These are phyloP conservation scores for Lasiodiplodia gonubiensis DNA, from an alignment of 2,329 filamentous ascomycete genomes.

Conservation along the genomic window DNA sequence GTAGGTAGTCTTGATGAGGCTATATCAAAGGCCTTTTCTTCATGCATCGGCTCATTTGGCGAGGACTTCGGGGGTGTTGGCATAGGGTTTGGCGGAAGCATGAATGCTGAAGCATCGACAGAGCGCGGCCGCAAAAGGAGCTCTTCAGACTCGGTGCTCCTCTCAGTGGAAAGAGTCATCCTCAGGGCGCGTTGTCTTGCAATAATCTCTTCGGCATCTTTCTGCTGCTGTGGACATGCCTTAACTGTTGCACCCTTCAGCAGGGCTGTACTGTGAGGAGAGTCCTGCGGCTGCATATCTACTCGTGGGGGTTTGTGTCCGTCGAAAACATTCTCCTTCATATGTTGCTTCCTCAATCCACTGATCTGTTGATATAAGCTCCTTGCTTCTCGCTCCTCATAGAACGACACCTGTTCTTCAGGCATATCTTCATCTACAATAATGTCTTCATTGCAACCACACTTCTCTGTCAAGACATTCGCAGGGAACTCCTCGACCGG, in stretches of 20 bases:
- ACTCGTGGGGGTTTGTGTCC: not conserved
- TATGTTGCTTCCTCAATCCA: not conserved
- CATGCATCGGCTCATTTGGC: not conserved
- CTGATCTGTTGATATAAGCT: not conserved
- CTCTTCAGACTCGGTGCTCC: not conserved
- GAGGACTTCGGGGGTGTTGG: slow-evolving; percentile 17
- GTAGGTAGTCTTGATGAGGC: not conserved
- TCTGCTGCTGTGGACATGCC: not conserved
- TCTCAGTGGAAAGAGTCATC: not conserved
- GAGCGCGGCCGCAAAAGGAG: not conserved
- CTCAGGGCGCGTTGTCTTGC: not conserved
- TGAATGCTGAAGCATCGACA: not conserved
- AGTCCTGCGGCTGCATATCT: not conserved
- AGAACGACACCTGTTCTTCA: not conserved
- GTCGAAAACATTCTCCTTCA: not conserved
- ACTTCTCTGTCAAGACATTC: not conserved
- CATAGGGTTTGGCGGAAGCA: not conserved
- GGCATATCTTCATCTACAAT: not conserved
- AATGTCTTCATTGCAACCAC: not conserved
- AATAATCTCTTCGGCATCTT: not conserved
- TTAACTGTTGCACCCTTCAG: not conserved
- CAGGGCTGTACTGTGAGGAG: not conserved
- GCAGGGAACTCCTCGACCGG: not conserved
- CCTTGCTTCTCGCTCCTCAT: slow-evolving; percentile 9
- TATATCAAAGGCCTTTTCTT: not conserved